These are phyloP conservation scores for Cladophialophora chaetospira DNA, from an alignment of 2,329 filamentous ascomycete species.

Conservation along the genomic window DNA sequence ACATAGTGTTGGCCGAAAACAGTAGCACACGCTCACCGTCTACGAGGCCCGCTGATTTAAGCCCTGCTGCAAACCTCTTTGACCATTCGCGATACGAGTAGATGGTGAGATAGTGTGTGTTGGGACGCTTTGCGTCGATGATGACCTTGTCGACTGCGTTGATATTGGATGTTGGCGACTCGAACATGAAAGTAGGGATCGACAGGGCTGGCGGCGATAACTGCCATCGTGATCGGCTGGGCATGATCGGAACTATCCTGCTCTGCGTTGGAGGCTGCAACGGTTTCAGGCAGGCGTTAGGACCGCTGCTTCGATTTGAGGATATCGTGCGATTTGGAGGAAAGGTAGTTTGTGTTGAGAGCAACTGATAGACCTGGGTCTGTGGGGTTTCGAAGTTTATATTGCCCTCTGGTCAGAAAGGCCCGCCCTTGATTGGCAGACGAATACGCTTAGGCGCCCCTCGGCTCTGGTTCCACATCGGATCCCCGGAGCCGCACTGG, in stretches of 20 bases:
- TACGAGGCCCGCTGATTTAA: slow-evolving; percentile 36
- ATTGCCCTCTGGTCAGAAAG: neutral
- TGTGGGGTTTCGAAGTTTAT: neutral
- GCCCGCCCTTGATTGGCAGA: neutral
- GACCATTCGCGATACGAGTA: slow-evolving; percentile 68
- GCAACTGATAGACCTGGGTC: neutral
- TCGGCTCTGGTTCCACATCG: slow-evolving; percentile 4
- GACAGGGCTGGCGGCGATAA: slow-evolving; percentile 50
- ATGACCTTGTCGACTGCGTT: slow-evolving; percentile 51
- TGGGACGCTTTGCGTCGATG: slow-evolving; percentile 67
- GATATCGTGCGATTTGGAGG: neutral
- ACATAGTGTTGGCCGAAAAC: slow-evolving; percentile 57
- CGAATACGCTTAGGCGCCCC: neutral
- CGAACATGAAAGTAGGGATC: slow-evolving; percentile 53
- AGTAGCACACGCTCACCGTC: slow-evolving; percentile 57
- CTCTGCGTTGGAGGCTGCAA: neutral
- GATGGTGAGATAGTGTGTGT: slow-evolving; percentile 67
- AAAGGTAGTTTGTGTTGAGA: neutral
- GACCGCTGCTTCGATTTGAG: neutral
- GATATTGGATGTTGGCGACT: slow-evolving; percentile 50
- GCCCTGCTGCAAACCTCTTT: slow-evolving; percentile 68
- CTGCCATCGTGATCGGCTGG: slow-evolving; percentile 54
- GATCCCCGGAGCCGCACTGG: slow-evolving; percentile 5
- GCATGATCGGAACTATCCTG: slow-evolving; percentile 44
- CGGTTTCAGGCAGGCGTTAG: neutral